Evolutionary conservation across 805 yeast genomes (phyloP).

Genomic region (Candida ovalis): DNA sequence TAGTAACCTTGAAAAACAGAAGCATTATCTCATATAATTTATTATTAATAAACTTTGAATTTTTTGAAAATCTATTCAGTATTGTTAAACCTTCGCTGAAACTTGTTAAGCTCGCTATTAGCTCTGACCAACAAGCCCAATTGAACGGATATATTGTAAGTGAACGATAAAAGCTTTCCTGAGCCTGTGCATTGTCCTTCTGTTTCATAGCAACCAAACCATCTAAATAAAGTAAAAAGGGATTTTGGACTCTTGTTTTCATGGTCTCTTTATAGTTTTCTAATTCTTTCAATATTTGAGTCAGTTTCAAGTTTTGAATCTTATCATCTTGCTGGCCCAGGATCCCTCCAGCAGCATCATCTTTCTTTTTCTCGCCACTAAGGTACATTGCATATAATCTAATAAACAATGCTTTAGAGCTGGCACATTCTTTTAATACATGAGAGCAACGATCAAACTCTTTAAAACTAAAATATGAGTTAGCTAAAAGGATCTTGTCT

Average conservation of each 20-base stretch:
- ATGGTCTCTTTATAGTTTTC: constrained; percentile 27
- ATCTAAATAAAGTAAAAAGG: constrained; percentile 66
- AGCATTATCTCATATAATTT: constrained; percentile 29
- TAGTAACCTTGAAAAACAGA: constrained; percentile 57
- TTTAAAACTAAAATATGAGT: constrained; percentile 70
- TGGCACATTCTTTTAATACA: constrained; percentile 47
- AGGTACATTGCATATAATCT: constrained; percentile 66
- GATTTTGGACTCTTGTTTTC: constrained; percentile 31
- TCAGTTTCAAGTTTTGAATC: constrained; percentile 26
- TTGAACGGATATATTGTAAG: constrained; percentile 71
- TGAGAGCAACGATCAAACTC: constrained; percentile 80
- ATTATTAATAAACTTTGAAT: constrained; percentile 30
- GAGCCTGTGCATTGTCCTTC: constrained; percentile 58
- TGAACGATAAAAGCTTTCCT: constrained; percentile 56
- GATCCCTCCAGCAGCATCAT: constrained; percentile 70
- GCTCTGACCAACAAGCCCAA: constrained; percentile 93
- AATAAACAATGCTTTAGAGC: constrained; percentile 56
- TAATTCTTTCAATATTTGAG: constrained; percentile 40
- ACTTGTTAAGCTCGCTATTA: constrained; percentile 55
- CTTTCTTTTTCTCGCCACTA: constrained; percentile 71
- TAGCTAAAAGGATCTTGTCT: constrained; percentile 56
- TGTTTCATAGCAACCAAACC: constrained; percentile 68
- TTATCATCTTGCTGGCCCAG: constrained; percentile 40
- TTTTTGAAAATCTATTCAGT: constrained; percentile 35
- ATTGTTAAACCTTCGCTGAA: constrained; percentile 55